Conservation (phyloP, 306 rosid genomes). For the Hylodesmum podocarpum region DNA sequence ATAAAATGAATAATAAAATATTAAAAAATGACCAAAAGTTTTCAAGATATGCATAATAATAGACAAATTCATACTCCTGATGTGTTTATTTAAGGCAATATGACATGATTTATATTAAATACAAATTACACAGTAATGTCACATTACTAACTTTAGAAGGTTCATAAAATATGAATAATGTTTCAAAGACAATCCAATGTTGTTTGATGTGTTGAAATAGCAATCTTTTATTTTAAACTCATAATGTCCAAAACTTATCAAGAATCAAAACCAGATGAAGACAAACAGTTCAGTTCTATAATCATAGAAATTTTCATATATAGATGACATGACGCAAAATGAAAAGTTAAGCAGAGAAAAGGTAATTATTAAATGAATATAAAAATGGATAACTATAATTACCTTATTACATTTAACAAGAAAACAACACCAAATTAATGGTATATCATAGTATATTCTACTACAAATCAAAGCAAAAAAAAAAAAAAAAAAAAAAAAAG, state of each 20-base stretch:
- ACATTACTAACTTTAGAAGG: background rate
- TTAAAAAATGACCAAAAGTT: background rate
- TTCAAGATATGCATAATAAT: background rate
- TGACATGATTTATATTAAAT: background rate
- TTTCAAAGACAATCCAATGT: background rate
- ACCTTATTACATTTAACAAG: background rate
- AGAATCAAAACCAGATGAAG: conserved; percentile 24
- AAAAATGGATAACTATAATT: background rate
- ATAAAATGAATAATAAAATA: conserved; percentile 2
- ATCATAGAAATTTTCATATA: conserved; percentile 14
- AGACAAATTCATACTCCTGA: conserved; percentile 1
- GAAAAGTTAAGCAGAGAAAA: conserved; percentile 9
- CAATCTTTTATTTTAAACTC: conserved; percentile 17
- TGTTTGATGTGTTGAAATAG: conserved; percentile 10
- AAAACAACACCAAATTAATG: conserved; percentile 1
- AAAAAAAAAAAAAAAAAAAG: background rate
- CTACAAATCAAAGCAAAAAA: too few relatives aligned
- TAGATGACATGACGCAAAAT: background rate
- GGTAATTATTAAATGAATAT: background rate
- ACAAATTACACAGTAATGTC: conserved; percentile 9
- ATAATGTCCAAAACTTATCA: background rate
- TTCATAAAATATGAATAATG: conserved; percentile 8
- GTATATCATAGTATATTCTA: conserved; percentile 23
- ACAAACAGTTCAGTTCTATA: background rate
- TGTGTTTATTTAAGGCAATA: background rate